Conservation (phyloP, 495 filamentous ascomycete species). For the Trichoderma erinaceum region DNA sequence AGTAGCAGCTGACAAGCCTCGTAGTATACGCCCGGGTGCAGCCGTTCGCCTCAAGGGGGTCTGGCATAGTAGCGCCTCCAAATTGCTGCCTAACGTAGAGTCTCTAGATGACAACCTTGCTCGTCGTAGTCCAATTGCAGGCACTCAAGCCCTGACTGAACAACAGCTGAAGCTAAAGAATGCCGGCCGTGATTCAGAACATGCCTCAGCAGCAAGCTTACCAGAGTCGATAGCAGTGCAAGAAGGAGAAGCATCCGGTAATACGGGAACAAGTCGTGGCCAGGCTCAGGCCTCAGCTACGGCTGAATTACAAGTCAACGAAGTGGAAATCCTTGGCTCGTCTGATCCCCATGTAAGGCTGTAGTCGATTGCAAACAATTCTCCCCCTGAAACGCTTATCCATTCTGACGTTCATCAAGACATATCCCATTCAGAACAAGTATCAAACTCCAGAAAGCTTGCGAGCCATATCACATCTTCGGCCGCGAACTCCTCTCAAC, state of each 20-base stretch:
- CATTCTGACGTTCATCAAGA: slow-evolving; percentile 40
- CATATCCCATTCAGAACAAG: slow-evolving; percentile 89
- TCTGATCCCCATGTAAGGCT: slow-evolving; percentile 69
- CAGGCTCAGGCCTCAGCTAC: slow-evolving; percentile 40
- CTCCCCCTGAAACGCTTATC: not conserved
- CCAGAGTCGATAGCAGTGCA: not conserved
- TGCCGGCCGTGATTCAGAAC: not conserved
- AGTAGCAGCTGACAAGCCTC: slow-evolving; percentile 18
- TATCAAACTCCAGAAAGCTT: slow-evolving; percentile 86
- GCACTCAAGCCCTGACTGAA: not conserved
- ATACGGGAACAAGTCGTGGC: slow-evolving; percentile 54
- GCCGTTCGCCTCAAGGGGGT: slow-evolving; percentile 72
- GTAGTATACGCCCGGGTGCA: slow-evolving; percentile 71
- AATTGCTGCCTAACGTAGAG: slow-evolving; percentile 46
- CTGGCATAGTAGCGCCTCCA: slow-evolving; percentile 27
- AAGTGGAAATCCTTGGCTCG: slow-evolving; percentile 63
- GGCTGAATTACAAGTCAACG: slow-evolving; percentile 63
- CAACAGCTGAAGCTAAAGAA: not conserved
- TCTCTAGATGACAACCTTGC: slow-evolving; percentile 39
- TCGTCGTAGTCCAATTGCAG: not conserved
- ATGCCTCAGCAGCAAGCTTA: not conserved
- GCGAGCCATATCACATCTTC: slow-evolving; percentile 82
- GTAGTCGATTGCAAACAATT: not conserved
- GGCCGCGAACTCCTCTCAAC: slow-evolving; percentile 75
- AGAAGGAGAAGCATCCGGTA: not conserved